Evolutionary conservation across 208 protist genomes (phyloP), one percentile per base, ranked within the genome.

Genomic region (Trypanosoma scelopori): DNA sequence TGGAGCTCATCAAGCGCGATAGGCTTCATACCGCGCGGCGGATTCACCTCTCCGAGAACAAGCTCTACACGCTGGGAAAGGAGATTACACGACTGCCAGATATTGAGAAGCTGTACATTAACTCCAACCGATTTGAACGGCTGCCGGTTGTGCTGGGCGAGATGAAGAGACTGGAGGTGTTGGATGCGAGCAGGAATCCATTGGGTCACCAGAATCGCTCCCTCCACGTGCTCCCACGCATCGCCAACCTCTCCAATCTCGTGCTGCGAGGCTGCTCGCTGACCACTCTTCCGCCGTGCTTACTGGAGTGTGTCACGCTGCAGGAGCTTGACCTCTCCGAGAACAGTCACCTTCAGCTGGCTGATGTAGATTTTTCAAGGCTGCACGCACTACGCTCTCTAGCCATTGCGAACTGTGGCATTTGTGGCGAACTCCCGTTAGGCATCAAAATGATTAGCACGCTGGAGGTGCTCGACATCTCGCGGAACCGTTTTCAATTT

Each of bases 241-340:
- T 95, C 11, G 30, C 59, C 11, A 76, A 64, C 7, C 69, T 95
- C 20, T 70, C 71, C n/a, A 72, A 65, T 43, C 55, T 93, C 32
- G 65, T 58, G 5, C 58, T 95, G 51, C 74, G 81, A 9, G 69
- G 85, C 47, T 95, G 86, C 67, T 59, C 48, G 0, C 51, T 95
- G 4, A 72, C 52, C 6, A 43, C 63, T 18, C 65, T 95, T 5
- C 90, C 90, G 3, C 25, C 37, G 25, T 62, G 59, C 46, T 45
- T 95, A 1, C 56, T 89, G 23, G 37, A 74, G 37, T 91, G 79
- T 55, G 45, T 72, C 48, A 45, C 69, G 27, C 60, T 92, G 22
- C 63, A 87, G 55, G 79, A 82, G 22, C 71, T 95, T n/a, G 87
- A 95, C 55, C 28, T 95, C 7, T 90, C 87, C 13, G 72, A 91